Percentiles rank a stretch among this genome's conserved stretches.
phyloP scores from a whole-genome alignment of 176 grass and related monocot genomes.

The Avena atlantica region DNA sequence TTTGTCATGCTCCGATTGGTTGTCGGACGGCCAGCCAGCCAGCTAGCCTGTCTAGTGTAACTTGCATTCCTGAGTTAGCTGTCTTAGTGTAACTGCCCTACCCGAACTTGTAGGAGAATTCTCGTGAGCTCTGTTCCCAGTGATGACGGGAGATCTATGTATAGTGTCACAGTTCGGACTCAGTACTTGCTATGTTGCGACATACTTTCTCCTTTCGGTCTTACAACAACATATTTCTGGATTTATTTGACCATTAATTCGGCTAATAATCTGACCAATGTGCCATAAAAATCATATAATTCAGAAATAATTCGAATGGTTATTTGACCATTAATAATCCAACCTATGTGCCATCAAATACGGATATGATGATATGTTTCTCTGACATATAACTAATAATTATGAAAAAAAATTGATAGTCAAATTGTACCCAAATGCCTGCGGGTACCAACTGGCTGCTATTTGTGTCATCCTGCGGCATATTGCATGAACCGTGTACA shows the following conservation, averaged over 20 bases:
- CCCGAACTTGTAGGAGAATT: constrained; percentile 39
- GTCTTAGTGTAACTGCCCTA: constrained; percentile 9
- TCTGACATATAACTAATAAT: background rate
- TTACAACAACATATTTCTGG: background rate
- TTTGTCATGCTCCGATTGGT: constrained; percentile 44
- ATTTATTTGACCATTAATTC: background rate
- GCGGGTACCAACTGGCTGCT: background rate
- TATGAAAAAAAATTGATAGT: background rate
- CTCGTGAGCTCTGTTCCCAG: background rate
- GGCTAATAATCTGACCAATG: background rate
- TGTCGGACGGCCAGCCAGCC: constrained; percentile 33
- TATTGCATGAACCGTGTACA: no score
- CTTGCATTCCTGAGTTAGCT: background rate
- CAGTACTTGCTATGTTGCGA: background rate
- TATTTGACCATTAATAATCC: background rate
- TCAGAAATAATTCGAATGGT: background rate
- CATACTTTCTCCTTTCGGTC: background rate
- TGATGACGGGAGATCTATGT: constrained; percentile 26
- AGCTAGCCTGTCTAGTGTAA: constrained; percentile 41
- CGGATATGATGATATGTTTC: background rate
- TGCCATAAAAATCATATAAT: background rate
- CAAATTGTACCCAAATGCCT: background rate
- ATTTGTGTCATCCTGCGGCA: no score
- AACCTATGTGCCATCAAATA: background rate
- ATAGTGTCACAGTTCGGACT: constrained; percentile 1